phyloP scores from a whole-genome alignment of 352 stramenopile species.

The Pythium aristosporum region DNA sequence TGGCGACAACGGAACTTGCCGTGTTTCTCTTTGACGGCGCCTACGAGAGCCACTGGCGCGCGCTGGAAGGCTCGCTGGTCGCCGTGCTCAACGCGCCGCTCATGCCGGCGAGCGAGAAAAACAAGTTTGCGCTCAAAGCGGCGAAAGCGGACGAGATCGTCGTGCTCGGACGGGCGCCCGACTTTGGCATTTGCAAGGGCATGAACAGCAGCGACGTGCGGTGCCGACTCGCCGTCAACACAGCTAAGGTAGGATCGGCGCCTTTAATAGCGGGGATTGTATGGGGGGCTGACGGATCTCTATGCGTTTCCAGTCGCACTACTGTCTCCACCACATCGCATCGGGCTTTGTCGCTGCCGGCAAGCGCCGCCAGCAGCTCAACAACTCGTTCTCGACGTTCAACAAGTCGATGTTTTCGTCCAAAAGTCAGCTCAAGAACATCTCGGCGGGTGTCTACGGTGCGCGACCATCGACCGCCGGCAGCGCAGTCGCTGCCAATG shows the following conservation, averaged over 20 bases:
- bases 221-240: conserved; percentile 76
- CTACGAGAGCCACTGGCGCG: conserved; percentile 70
- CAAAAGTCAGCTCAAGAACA: conserved; percentile 61
- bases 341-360: conserved; percentile 71
- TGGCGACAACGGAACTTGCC: conserved; percentile 62
- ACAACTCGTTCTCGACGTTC: conserved; percentile 62
- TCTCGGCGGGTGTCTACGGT: conserved; percentile 78
- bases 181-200: conserved; percentile 83
- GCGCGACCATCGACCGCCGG: conserved; percentile 24
- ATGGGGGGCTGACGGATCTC: neutral
- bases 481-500: conserved; percentile 8
- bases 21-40: conserved; percentile 78
- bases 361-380: conserved; percentile 71
- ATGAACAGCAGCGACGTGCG: conserved; percentile 54
- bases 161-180: conserved; percentile 52
- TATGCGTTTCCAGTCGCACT: conserved; percentile 46
- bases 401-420: conserved; percentile 63
- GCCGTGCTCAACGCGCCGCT: conserved; percentile 70
- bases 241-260: conserved; percentile 40
- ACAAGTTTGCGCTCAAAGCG: conserved; percentile 79
- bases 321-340: conserved; percentile 77
- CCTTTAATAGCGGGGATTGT: neutral
- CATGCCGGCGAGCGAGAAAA: conserved; percentile 65
- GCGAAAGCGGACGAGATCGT: conserved; percentile 58
- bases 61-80: conserved; percentile 57